Evolutionary conservation across 768 basidiomycete species (phyloP).

Genomic region (Rhizopogon vinicolor): DNA sequence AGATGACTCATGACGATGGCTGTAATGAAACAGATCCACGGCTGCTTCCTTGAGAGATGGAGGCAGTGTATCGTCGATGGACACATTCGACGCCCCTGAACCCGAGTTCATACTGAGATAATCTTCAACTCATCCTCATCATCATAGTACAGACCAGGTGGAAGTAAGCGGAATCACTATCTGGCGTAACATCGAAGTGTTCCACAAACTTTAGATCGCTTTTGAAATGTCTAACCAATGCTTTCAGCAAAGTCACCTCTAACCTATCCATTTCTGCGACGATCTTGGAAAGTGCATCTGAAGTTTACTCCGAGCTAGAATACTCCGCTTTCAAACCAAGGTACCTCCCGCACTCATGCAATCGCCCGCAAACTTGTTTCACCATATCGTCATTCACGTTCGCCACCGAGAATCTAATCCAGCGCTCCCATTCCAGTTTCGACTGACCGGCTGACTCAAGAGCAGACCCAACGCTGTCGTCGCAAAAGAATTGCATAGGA

Average conservation of each 20-base stretch:
- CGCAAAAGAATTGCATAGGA: conserved; percentile 60
- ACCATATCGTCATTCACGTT: conserved; percentile 70
- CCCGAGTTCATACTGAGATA: too few species aligned
- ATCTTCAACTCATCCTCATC: too few species aligned
- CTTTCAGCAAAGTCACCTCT: not conserved
- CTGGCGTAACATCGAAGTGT: too few species aligned
- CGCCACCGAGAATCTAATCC: conserved; percentile 78
- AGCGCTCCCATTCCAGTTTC: conserved; percentile 44
- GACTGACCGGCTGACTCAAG: conserved; percentile 16
- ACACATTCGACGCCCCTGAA: too few species aligned
- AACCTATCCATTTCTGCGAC: not conserved
- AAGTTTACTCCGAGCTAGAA: not conserved
- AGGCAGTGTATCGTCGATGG: too few species aligned
- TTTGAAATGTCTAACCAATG: too few species aligned
- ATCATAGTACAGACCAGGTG: too few species aligned
- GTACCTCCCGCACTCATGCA: conserved; percentile 32
- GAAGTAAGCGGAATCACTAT: not conserved
- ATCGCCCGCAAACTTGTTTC: conserved; percentile 44
- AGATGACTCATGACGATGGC: too few species aligned
- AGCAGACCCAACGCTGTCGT: conserved; percentile 10
- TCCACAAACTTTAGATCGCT: too few species aligned
- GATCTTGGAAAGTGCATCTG: not conserved
- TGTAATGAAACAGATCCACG: too few species aligned
- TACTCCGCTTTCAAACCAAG: conserved; percentile 31
- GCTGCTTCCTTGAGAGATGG: too few species aligned